phyloP scores from a whole-genome alignment of 164 flowering plant genomes.

The Piper longum region DNA sequence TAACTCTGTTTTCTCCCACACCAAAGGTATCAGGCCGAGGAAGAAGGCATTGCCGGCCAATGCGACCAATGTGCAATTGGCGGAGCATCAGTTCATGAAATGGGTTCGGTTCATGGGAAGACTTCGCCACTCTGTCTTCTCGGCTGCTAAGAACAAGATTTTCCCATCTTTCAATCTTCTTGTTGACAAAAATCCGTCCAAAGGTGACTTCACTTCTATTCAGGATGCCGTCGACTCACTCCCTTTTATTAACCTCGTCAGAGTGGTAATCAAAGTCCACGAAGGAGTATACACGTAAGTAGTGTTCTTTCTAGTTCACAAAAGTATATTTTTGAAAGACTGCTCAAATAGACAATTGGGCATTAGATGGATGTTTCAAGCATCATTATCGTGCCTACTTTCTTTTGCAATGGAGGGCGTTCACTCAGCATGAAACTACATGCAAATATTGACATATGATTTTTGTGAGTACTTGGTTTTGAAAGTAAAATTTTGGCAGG shows the following conservation, averaged over 20 bases:
- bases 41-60: conserved; percentile 21
- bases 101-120: conserved; percentile 86
- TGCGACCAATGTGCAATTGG: conserved; percentile 32
- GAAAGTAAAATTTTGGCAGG: conserved; percentile 26
- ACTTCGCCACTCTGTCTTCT: conserved; percentile 62
- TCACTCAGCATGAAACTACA: background rate
- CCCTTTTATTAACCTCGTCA: conserved; percentile 63
- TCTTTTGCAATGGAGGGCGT: background rate
- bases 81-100: conserved; percentile 77
- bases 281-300: conserved; percentile 89
- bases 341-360: too few species aligned
- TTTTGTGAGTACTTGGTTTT: background rate
- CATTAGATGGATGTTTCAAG: too few species aligned
- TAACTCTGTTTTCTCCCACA: conserved; percentile 25
- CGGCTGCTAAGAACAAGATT: conserved; percentile 61
- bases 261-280: conserved; percentile 81
- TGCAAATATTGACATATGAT: background rate
- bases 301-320: background rate
- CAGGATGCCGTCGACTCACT: conserved; percentile 91
- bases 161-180: conserved; percentile 69
- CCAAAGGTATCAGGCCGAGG: conserved; percentile 32
- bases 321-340: background rate
- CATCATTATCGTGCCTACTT: too few species aligned
- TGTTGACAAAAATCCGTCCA: conserved; percentile 44
- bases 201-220: conserved; percentile 73